These are phyloP conservation scores for Trichoderma virens DNA, from an alignment of 495 filamentous ascomycete species.

Conservation along the genomic window DNA sequence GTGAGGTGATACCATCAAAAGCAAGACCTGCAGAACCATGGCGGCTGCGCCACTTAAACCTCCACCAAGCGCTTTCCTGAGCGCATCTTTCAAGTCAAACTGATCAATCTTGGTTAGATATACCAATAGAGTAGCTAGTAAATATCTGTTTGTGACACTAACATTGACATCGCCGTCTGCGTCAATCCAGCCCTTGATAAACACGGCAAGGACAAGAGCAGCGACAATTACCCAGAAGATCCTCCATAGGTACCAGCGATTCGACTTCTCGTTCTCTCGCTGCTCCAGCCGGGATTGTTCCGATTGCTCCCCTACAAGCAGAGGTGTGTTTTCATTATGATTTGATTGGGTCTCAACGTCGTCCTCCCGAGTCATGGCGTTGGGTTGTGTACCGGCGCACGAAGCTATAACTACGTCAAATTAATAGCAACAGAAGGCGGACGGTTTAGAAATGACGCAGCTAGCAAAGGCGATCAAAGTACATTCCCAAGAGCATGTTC, in stretches of 20 bases:
- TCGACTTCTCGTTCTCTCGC: background rate
- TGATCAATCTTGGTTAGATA: slow-evolving; percentile 5
- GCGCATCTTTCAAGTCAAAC: slow-evolving; percentile 23
- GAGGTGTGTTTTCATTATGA: background rate
- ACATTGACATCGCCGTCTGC: slow-evolving; percentile 25
- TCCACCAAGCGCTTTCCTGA: slow-evolving; percentile 24
- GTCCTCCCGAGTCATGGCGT: background rate
- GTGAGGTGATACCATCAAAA: slow-evolving; percentile 22
- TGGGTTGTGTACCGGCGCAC: background rate
- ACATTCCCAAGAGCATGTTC: too few relatives aligned
- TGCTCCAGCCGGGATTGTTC: background rate
- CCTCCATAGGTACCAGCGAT: slow-evolving; percentile 19
- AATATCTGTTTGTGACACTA: background rate
- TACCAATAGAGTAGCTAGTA: background rate
- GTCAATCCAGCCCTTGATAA: slow-evolving; percentile 28
- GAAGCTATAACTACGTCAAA: background rate
- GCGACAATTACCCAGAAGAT: slow-evolving; percentile 18
- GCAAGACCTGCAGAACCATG: slow-evolving; percentile 30
- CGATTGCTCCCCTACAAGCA: background rate
- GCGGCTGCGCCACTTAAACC: slow-evolving; percentile 26
- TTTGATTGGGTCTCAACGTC: background rate
- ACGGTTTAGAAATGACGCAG: too few relatives aligned
- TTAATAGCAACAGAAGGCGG: too few relatives aligned
- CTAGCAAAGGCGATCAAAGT: too few relatives aligned
- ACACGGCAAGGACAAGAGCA: slow-evolving; percentile 16